These are phyloP conservation scores for Neospermospora avenae DNA, from an alignment of 2,329 filamentous ascomycete genomes.

Conservation along the genomic window DNA sequence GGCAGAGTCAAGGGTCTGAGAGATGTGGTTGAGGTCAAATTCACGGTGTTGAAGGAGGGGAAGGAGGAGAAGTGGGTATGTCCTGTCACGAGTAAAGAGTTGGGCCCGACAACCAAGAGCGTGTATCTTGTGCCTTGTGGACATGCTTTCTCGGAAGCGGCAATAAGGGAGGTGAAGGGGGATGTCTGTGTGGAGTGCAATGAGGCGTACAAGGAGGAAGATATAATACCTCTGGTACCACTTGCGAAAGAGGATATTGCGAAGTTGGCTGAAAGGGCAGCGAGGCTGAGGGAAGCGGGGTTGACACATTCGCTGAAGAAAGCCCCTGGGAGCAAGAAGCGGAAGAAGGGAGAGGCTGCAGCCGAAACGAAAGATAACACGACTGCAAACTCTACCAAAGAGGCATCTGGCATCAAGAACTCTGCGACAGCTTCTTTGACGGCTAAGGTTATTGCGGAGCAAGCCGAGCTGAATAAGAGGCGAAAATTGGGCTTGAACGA, in stretches of 20 bases:
- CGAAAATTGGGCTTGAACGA: constrained; percentile 62
- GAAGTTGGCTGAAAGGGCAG: constrained; percentile 61
- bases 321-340: constrained; percentile 66
- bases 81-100: constrained; percentile 79
- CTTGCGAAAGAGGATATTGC: constrained; percentile 67
- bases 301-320: constrained; percentile 90
- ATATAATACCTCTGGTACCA: constrained; percentile 81
- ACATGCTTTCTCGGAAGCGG: constrained; percentile 86
- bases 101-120: constrained; percentile 74
- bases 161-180: constrained; percentile 76
- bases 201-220: constrained; percentile 65
- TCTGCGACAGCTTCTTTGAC: constrained; percentile 80
- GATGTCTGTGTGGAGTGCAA: constrained; percentile 69
- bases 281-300: constrained; percentile 66
- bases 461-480: constrained; percentile 77
- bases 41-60: constrained; percentile 48
- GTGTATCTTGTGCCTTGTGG: constrained; percentile 94
- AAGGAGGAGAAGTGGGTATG: constrained; percentile 68
- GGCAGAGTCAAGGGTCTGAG: constrained; percentile 72
- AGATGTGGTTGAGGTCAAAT: constrained; percentile 84
- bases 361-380: constrained; percentile 27
- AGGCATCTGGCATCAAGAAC: constrained; percentile 71
- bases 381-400: constrained; percentile 34
- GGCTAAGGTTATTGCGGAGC: constrained; percentile 80
- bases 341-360: constrained; percentile 59